Conservation (phyloP, 805 yeast species). For the Kockiozyma suomiensis region DNA sequence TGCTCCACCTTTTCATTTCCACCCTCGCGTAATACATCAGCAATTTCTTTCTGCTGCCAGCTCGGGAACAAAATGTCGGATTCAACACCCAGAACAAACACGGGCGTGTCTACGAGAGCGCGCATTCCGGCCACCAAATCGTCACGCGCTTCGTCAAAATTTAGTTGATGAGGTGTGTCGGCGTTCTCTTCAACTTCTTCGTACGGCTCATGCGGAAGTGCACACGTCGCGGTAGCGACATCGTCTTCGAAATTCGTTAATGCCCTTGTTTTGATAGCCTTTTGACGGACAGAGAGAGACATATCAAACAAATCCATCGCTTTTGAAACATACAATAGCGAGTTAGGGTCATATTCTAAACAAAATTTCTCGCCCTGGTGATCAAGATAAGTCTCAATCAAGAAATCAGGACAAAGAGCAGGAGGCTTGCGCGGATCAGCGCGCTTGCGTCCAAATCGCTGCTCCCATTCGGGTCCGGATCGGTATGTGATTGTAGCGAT, state of each 20-base stretch:
- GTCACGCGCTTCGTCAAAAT: slow-evolving; percentile 34
- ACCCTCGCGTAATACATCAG: slow-evolving; percentile 53
- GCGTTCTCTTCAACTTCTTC: slow-evolving; percentile 43
- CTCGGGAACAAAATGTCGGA: slow-evolving; percentile 89
- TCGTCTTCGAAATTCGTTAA: background rate
- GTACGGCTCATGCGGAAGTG: slow-evolving; percentile 29
- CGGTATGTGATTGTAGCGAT: slow-evolving; percentile 93
- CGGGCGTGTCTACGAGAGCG: slow-evolving; percentile 62
- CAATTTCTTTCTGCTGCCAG: slow-evolving; percentile 90
- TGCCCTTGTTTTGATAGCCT: slow-evolving; percentile 20
- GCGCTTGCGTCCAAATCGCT: slow-evolving; percentile 83
- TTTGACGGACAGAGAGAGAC: slow-evolving; percentile 23
- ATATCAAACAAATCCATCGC: slow-evolving; percentile 95
- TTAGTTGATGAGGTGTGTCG: slow-evolving; percentile 17
- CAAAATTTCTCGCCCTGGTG: slow-evolving; percentile 95
- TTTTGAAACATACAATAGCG: slow-evolving; percentile 81
- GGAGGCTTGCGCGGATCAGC: slow-evolving; percentile 79
- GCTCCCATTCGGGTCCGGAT: slow-evolving; percentile 97
- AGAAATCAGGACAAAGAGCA: slow-evolving; percentile 88
- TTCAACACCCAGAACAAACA: slow-evolving; percentile 87
- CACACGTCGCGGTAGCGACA: slow-evolving; percentile 8
- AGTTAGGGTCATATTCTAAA: slow-evolving; percentile 87
- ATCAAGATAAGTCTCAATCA: slow-evolving; percentile 89
- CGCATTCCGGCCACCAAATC: slow-evolving; percentile 71
- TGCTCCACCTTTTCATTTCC: slow-evolving; percentile 53